Base-by-base conservation (phyloP, 176 grass and related monocot genomes). In the Oryza nivara region DNA sequence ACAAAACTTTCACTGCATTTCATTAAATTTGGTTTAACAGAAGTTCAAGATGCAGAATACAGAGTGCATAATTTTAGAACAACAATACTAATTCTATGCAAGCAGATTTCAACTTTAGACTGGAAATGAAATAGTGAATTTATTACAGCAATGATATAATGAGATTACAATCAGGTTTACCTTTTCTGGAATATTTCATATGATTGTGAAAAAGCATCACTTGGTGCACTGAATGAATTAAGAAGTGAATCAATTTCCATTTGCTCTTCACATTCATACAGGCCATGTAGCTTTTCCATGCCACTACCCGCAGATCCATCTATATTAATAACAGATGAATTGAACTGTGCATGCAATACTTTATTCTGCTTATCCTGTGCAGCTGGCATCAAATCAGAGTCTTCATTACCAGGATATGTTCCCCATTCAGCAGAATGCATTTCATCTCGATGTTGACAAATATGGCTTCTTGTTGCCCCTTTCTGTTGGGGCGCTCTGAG, bases 191-290 rank as follows among this genome's bases (percentile, higher is more conserved):
- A 79, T 45, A 90, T 83, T 74, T 67, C 88, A 87, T 83, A 90
- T 83, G 88, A 80, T 78, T 75, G 84, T 19, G 88, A 22, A 75
- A 79, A 63, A 8, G 80, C 30, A 83, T 83, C 88, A 79, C 16
- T 87, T 65, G 88, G 60, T 44, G 85, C 69, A 43, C 80, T 80
- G 65, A 90, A 90, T 54, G 88, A 90, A 87, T 79, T 87, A 49
- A 90, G 63, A 61, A 90, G 84, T 5, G 80, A 90, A 80, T 90
- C 88, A 70, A 90, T 90, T 83, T 90, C 88, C 84, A 90, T 87
- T 83, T 90, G 84, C 80, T 90, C 88, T 74, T 90, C 88, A 80
- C 75, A 87, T 32, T 90, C 88, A 80, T 87, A 90, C 13, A 90
- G 22, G 64, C 61, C 41, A 48, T 81, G 51, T 66, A 80, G 74